Evolutionary conservation across 2,329 filamentous ascomycete genomes (phyloP).

Genomic region (Microthyrium microscopicum): DNA sequence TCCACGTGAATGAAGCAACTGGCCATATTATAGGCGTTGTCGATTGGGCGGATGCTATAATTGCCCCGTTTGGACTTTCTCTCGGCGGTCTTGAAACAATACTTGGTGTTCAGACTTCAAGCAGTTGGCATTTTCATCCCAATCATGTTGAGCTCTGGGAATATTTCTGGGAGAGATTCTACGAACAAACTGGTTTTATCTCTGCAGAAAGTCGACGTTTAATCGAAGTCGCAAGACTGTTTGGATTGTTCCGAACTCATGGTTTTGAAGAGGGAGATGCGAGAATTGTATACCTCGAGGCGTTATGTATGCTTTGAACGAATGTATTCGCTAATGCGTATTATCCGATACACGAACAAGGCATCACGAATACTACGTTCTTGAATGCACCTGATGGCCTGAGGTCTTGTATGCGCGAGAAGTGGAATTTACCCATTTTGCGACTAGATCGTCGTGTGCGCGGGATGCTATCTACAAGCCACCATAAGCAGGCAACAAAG

Average conservation of each 20-base stretch:
- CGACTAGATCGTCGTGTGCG: no score
- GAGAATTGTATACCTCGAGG: conserved; percentile 9
- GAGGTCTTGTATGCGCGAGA: not conserved
- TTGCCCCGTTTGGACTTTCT: conserved; percentile 10
- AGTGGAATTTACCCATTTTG: not conserved
- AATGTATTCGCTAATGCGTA: conserved; percentile 3
- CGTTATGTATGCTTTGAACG: conserved; percentile 9
- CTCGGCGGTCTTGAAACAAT: conserved; percentile 9
- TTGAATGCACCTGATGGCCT: not conserved
- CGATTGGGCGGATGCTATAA: conserved; percentile 10
- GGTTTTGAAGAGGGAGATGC: conserved; percentile 9
- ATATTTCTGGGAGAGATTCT: conserved; percentile 10
- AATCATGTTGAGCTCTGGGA: conserved; percentile 9
- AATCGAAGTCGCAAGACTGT: conserved; percentile 10
- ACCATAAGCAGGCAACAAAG: not conserved
- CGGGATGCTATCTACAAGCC: no score
- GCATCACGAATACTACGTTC: conserved; percentile 3
- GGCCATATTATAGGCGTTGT: conserved; percentile 11
- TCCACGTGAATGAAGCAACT: conserved; percentile 8
- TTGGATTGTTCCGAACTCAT: conserved; percentile 10
- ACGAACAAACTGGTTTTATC: conserved; percentile 9
- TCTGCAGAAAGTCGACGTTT: conserved; percentile 8
- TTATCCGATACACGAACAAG: conserved; percentile 2
- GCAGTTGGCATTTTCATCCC: conserved; percentile 9
- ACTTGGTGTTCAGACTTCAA: conserved; percentile 8